Conservation (phyloP, 2,329 filamentous ascomycete species). For the Truncatella angustata region DNA sequence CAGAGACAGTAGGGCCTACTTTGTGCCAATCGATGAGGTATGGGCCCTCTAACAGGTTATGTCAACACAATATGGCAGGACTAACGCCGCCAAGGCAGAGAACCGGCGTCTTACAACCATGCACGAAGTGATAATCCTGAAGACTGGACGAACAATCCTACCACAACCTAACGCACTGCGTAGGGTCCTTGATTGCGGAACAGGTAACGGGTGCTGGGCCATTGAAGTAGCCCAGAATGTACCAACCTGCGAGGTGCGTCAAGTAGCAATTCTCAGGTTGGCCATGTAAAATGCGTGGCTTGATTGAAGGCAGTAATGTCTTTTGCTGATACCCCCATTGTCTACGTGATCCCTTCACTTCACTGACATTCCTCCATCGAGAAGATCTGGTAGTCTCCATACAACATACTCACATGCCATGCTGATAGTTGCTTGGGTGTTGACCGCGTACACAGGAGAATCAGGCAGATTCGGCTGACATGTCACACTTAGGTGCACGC, state of each 20-base stretch:
- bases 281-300: conserved; percentile 2
- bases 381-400: no score
- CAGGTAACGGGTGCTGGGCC: conserved; percentile 67
- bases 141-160: conserved; percentile 68
- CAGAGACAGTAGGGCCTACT: conserved; percentile 62
- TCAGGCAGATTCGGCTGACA: no score
- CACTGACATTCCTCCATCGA: no score
- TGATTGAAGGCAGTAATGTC: no score
- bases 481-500: conserved; percentile 70
- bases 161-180: conserved; percentile 55
- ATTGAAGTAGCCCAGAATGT: conserved; percentile 63
- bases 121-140: conserved; percentile 59
- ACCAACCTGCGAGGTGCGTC: conserved; percentile 61
- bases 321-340: no score
- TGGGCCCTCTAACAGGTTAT: conserved; percentile 17
- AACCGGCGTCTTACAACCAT: conserved; percentile 62
- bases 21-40: conserved; percentile 72
- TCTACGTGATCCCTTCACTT: no score
- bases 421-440: no score
- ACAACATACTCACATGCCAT: no score
- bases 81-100: conserved; percentile 54
- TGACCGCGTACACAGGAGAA: no score
- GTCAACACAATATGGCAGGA: neutral
- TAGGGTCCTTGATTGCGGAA: conserved; percentile 70
- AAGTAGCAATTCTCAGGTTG: neutral